Percentiles rank a stretch among this genome's conserved stretches.
phyloP scores from a whole-genome alignment of 441 rosid species.

The Metrosideros polymorpha region DNA sequence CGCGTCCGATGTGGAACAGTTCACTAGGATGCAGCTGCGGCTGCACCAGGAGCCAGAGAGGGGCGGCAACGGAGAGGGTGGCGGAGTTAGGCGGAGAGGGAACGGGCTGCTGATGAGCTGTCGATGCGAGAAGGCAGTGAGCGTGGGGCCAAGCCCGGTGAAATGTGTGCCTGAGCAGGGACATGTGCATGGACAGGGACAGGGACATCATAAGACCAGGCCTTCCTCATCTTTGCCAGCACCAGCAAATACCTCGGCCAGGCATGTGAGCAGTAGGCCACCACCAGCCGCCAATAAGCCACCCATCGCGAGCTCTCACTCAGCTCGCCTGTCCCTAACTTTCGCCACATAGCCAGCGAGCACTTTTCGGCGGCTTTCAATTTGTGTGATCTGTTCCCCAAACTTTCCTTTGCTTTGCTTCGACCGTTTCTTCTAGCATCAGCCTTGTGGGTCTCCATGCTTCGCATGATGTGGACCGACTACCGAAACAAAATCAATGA shows the following conservation, averaged over 20 bases:
- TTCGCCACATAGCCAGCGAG: slow-evolving; percentile 3
- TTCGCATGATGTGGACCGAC: neutral
- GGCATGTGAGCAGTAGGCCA: slow-evolving; percentile 30
- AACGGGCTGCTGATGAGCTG: slow-evolving; percentile 40
- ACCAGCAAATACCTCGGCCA: neutral
- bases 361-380: neutral
- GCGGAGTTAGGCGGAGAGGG: slow-evolving; percentile 18
- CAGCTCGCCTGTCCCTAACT: neutral
- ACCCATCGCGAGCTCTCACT: neutral
- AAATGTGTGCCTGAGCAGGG: neutral
- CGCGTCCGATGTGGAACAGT: slow-evolving; percentile 28
- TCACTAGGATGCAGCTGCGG: neutral
- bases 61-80: neutral
- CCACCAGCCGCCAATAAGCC: neutral
- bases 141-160: slow-evolving; percentile 46
- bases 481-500: neutral
- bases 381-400: neutral
- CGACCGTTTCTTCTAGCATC: neutral
- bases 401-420: neutral
- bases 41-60: slow-evolving; percentile 2
- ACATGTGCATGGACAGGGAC: neutral
- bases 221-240: neutral
- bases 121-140: slow-evolving; percentile 70
- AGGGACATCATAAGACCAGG: neutral
- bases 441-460: neutral